Evolutionary conservation across 2,329 filamentous ascomycete genomes (phyloP).

Genomic region (Diaporthe humulicola): DNA sequence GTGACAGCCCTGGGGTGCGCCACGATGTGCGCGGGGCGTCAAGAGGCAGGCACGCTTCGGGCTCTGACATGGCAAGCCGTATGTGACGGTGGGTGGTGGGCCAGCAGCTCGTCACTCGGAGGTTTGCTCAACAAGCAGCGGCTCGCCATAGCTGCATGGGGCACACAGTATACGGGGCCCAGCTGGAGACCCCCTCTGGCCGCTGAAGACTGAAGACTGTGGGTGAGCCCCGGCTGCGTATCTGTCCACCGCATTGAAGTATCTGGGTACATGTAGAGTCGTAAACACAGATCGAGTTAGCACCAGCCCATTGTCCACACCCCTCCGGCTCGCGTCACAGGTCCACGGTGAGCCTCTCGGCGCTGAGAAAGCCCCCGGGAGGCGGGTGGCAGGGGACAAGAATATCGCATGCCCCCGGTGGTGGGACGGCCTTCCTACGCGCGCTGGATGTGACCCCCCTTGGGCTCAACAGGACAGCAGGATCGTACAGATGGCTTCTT

Average conservation of each 20-base stretch:
- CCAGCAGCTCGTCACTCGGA: constrained; percentile 17
- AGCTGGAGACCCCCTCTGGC: neutral
- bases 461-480: constrained; percentile 14
- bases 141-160: neutral
- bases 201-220: neutral
- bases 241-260: neutral
- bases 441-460: constrained; percentile 1
- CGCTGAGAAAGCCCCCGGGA: neutral
- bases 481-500: constrained; percentile 32
- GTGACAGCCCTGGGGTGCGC: neutral
- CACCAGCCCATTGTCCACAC: constrained; percentile 1
- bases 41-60: neutral
- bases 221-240: neutral
- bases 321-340: constrained; percentile 22
- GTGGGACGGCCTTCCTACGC: constrained; percentile 12
- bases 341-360: constrained; percentile 20
- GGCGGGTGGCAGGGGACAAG: constrained; percentile 11
- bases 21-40: neutral
- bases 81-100: constrained; percentile 4
- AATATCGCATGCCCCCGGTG: constrained; percentile 16
- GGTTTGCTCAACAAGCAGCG: neutral
- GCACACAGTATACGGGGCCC: constrained; percentile 10
- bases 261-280: neutral
- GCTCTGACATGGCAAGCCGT: neutral
- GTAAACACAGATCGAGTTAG: constrained; percentile 16